Percentiles rank a stretch among this genome's conserved stretches.
Conservation (phyloP, 495 filamentous ascomycete genomes). For the Arthonia radiata region DNA sequence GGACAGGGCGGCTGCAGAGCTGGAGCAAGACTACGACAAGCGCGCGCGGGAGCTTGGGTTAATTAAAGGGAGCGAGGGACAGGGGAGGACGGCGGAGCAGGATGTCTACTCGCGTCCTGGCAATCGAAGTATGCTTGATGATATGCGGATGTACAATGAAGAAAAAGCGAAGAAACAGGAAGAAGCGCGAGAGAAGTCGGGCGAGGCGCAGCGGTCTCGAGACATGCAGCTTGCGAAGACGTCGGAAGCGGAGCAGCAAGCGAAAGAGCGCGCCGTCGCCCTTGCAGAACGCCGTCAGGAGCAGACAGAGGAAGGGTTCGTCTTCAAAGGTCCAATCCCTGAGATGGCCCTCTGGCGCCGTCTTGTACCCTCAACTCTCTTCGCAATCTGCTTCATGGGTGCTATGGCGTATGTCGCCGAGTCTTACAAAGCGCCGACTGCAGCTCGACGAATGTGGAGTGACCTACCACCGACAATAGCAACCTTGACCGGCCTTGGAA, state of each 20-base stretch:
- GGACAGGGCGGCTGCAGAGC: conserved; percentile 23
- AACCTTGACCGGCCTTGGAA: conserved; percentile 43
- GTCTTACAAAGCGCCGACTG: conserved; percentile 36
- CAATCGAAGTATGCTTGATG: conserved; percentile 19
- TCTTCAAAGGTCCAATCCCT: conserved; percentile 12
- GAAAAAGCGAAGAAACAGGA: conserved; percentile 16
- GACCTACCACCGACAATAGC: conserved; percentile 55
- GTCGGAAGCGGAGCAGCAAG: conserved; percentile 4
- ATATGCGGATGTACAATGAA: conserved; percentile 19
- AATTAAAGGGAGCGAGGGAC: conserved; percentile 1
- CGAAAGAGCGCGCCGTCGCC: too few species aligned
- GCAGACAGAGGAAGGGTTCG: conserved; percentile 3
- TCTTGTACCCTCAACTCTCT: conserved; percentile 34
- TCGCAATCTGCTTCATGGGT: conserved; percentile 26
- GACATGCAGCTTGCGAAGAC: conserved; percentile 14
- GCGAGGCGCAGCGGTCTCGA: conserved; percentile 5
- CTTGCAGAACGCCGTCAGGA: conserved; percentile 1
- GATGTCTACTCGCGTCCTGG: conserved; percentile 13
- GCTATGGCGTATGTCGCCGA: conserved; percentile 27
- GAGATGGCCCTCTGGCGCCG: conserved; percentile 28
- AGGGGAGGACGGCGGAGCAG: conserved; percentile 1
- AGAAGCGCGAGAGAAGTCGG: conserved; percentile 14
- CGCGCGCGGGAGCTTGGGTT: conserved; percentile 20
- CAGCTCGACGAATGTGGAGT: conserved; percentile 37
- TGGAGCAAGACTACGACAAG: conserved; percentile 13